Evolutionary conservation across 352 stramenopile genomes (phyloP), one percentile per base, ranked within the genome.

Genomic region (Sclerospora graminicola): DNA sequence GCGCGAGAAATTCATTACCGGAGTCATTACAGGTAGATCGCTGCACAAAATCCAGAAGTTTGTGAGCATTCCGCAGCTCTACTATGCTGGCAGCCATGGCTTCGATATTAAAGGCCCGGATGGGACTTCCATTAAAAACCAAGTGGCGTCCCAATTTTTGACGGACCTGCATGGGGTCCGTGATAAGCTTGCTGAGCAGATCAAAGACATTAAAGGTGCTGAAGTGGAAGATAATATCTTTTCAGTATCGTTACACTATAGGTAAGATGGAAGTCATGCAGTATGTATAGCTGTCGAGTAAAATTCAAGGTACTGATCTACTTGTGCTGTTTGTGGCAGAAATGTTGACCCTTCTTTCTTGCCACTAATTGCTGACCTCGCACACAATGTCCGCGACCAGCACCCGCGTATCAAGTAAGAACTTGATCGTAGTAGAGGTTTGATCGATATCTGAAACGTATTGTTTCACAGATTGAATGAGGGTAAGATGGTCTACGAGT

Each of bases 401-500:
- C 67, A 89, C 38, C 65, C 73, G 1, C 70, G 69, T 34, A 82
- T 89, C 35, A 66, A 57, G 72, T 88, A 56, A 26, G 57, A 46
- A 51, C n/a, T 16, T 30, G 43, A 60, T 10, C 27, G 3, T n/a
- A 28, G 10, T n/a, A 1, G 13, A 26, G 9, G 11, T 18, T 41
- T 2, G n/a, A n/a, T n/a, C n/a, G 5, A 9, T 19, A 27, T 45
- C 21, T 43, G n/a, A 34, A 1, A 40, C 14, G 15, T 30, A 15
- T 29, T 27, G 9, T 19, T 45, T 14, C n/a, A 4, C 26, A 85
- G 81, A 41, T 66, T 82, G 54, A 87, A 84, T 49, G 59, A 81
- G 39, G 82, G 82, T 39, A 94, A 94, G 54, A 88, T 91, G 82
- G 84, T 95, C 11, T 93, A 76, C 50, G 84, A 95, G 47, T 89